Evolutionary conservation across 2,329 filamentous ascomycete species (phyloP).

Genomic region (Proliferodiscus dingleyae): DNA sequence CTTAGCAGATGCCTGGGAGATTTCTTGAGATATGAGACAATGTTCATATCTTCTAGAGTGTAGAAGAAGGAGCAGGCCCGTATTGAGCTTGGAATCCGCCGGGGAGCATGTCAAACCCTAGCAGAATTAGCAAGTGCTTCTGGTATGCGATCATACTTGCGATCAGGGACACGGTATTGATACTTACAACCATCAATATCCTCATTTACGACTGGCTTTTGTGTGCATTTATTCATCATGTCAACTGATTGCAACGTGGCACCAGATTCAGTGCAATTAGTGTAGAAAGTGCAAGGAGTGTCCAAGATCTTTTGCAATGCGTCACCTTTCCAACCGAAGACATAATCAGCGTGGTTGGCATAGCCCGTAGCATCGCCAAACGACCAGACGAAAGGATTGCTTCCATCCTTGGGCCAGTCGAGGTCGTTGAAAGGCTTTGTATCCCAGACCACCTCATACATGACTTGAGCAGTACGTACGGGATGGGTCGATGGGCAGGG

Average conservation of each 20-base stretch:
- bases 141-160: background rate
- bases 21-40: no score
- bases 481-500: slow-evolving; percentile 19
- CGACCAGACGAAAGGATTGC: slow-evolving; percentile 40
- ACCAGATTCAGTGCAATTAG: slow-evolving; percentile 39
- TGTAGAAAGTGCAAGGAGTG: slow-evolving; percentile 40
- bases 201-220: slow-evolving; percentile 44
- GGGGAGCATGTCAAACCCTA: slow-evolving; percentile 3
- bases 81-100: slow-evolving; percentile 6
- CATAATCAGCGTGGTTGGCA: slow-evolving; percentile 47
- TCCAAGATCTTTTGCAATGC: slow-evolving; percentile 46
- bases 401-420: slow-evolving; percentile 40
- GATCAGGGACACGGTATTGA: slow-evolving; percentile 19
- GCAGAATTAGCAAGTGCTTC: background rate
- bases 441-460: slow-evolving; percentile 46
- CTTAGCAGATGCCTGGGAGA: no score
- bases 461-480: slow-evolving; percentile 10
- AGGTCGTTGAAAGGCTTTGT: slow-evolving; percentile 38
- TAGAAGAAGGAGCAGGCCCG: no score
- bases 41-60: no score
- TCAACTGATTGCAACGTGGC: slow-evolving; percentile 38
- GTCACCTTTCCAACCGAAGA: slow-evolving; percentile 48
- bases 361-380: slow-evolving; percentile 41
- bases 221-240: slow-evolving; percentile 42
- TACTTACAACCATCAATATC: slow-evolving; percentile 45